Conservation (phyloP, 2,329 filamentous ascomycete species). For the Emydomyces testavorans region DNA sequence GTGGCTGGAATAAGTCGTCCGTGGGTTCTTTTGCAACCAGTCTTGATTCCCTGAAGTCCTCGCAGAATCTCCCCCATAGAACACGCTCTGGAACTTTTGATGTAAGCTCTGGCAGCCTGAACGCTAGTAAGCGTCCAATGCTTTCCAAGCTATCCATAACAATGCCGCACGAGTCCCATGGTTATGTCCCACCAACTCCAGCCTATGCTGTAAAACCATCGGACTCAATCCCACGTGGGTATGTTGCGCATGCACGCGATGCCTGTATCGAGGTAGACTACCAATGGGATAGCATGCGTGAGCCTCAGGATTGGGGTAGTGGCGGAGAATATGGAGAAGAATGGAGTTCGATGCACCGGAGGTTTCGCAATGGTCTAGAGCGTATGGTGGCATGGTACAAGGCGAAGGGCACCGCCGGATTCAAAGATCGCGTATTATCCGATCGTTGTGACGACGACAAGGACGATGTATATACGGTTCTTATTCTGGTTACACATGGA, state of each 20-base stretch:
- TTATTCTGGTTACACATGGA: slow-evolving; percentile 85
- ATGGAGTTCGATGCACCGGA: slow-evolving; percentile 88
- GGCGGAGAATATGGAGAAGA: slow-evolving; percentile 85
- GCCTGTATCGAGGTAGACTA: slow-evolving; percentile 80
- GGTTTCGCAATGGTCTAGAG: slow-evolving; percentile 69
- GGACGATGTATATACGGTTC: slow-evolving; percentile 59
- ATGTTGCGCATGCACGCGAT: slow-evolving; percentile 81
- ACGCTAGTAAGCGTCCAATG: slow-evolving; percentile 9
- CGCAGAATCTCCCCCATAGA: neutral
- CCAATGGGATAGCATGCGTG: slow-evolving; percentile 86
- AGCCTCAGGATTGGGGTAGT: slow-evolving; percentile 69
- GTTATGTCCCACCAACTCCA: slow-evolving; percentile 65
- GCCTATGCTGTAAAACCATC: slow-evolving; percentile 71
- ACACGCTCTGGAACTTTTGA: neutral
- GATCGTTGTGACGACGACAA: slow-evolving; percentile 40
- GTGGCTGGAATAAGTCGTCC: slow-evolving; percentile 41
- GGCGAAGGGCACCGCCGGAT: slow-evolving; percentile 32
- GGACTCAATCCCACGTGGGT: slow-evolving; percentile 73
- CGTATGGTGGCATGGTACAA: slow-evolving; percentile 75
- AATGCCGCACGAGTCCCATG: slow-evolving; percentile 20
- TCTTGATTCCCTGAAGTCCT: neutral
- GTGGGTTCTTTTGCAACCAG: neutral
- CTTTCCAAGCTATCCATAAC: slow-evolving; percentile 28
- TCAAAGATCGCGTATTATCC: slow-evolving; percentile 5
- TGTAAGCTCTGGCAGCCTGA: neutral